Evolutionary conservation across 164 flowering plant genomes (phyloP), one percentile per base, ranked within the genome.

Genomic region (Macadamia tetraphylla): DNA sequence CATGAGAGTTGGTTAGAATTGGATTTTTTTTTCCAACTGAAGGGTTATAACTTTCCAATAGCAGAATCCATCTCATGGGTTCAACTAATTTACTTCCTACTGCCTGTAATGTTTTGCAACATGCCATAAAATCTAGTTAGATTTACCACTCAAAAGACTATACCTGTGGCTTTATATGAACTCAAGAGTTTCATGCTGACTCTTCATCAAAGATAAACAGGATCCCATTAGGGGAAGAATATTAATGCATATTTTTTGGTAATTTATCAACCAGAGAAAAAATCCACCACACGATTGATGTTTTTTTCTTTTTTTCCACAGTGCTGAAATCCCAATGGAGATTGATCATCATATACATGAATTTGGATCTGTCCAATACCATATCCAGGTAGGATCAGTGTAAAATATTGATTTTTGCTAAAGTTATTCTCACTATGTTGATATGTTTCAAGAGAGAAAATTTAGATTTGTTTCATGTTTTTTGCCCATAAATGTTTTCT

Each of bases 341-440:
- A 71, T 87, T 44, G 98, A 94, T 72, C 91, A 94, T 67, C 85
- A 81, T 72, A 64, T 94, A 70, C 79, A 82, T 74, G 98, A 93
- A 81, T 86, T 86, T 72, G 97, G 98, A 9, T 87, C 91, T 6
- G 89, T 93, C 43, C 76, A 85, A 67, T 93, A 93, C 68, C 90
- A 86, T 69, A 73, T 91, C 60, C 82, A 88, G 98, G 98, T 94
- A 70, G 23, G 43, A 31, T 17, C 17, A 29, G 2, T 23, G 23
- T 11, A 49, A 10, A 1, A 31, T 11, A 43, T 3, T 30, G n/a
- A 52, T 8, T 18, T n/a, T 6, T 29, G 9, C 29, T 65, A 58
- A 29, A 49, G 30, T n/a, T 23, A 6, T n/a, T 56, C 42, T 35
- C 40, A 35, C 40, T 35, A 35, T 29, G 42, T 30, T 6, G 15